Base-by-base conservation (phyloP, 2,329 filamentous ascomycete genomes). In the Tolypocladium sp. region DNA sequence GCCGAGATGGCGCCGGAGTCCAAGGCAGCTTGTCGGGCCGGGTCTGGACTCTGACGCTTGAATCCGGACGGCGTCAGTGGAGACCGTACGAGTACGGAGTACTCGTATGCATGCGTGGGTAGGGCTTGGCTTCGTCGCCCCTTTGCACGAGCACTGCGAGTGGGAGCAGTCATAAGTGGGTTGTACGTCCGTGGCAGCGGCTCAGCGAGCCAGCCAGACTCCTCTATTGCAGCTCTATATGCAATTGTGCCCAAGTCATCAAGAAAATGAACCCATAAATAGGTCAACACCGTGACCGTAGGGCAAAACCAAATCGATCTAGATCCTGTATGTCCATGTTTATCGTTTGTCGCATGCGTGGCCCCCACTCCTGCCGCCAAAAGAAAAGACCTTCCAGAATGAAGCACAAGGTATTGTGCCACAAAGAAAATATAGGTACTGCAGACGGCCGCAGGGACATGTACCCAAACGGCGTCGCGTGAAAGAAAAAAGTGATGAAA, bases 1-100 rank as follows among this genome's bases (percentile, higher is more conserved):
- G 58, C 53, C 57, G 56, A 55, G 46, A 54, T 57, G 54, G 58
- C 44, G 58, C 37, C 58, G 27, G 49, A 10, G 22, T 53, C 15
- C 12, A 38, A 33, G 9, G n/a, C 27, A 38, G 51, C 51, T 6
- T 33, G 49, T 53, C 51, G 30, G n/a, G n/a, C n/a, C n/a, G n/a
- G n/a, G n/a, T n/a, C n/a, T n/a, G n/a, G n/a, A n/a, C n/a, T n/a
- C n/a, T n/a, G n/a, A n/a, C 25, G 10, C 25, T 52, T 25, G 46
- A 33, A 33, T 30, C 3, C 38, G 38, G 40, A 41, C 40, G 6
- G 13, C 37, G 37, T 5, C 37, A 7, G 37, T 13, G 13, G 37
- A 38, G 37, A 38, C 37, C 2, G 37, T 37, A n/a, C 38, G 37
- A 40, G 2, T 15, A 17, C 38, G 12, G 10, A 46, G 42, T 7